Evolutionary conservation across 306 rosid species (phyloP).

Genomic region (Mimosa pudica): DNA sequence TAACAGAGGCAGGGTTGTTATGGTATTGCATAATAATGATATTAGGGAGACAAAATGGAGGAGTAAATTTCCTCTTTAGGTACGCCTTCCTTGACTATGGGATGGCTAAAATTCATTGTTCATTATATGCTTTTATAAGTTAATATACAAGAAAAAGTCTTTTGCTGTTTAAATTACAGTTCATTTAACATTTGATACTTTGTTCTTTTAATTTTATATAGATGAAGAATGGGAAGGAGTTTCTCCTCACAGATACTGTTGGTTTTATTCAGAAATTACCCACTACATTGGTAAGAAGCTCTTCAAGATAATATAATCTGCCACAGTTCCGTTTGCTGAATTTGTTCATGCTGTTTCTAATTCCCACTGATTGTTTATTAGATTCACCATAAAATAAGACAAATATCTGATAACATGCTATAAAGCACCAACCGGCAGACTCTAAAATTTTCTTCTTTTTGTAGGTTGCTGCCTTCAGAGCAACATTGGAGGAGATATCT

Average conservation of each 20-base stretch:
- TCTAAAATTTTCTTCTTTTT: conserved; percentile 21
- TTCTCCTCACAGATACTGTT: conserved; percentile 92
- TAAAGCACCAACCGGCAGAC: conserved; percentile 21
- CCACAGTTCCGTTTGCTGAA: conserved; percentile 28
- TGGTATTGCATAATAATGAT: background rate
- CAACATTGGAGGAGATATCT: conserved; percentile 94
- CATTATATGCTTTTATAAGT: background rate
- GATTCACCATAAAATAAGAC: conserved; percentile 24
- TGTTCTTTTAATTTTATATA: conserved; percentile 43
- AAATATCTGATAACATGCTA: background rate
- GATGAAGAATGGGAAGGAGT: conserved; percentile 95
- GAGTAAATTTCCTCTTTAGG: background rate
- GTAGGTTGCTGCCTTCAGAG: conserved; percentile 98
- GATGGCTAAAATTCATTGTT: conserved; percentile 19
- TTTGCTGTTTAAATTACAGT: conserved; percentile 22
- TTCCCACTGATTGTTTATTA: background rate
- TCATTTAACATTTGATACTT: conserved; percentile 34
- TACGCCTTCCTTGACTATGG: conserved; percentile 12
- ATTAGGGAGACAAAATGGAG: background rate
- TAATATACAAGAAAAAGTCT: conserved; percentile 9
- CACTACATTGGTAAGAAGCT: conserved; percentile 75
- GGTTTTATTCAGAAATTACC: conserved; percentile 99
- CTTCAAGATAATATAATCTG: background rate
- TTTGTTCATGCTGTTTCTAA: conserved; percentile 16
- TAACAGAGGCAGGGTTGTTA: background rate